Evolutionary conservation across 139 green algal species (phyloP).

Genomic region (Dunaliella primolecta): DNA sequence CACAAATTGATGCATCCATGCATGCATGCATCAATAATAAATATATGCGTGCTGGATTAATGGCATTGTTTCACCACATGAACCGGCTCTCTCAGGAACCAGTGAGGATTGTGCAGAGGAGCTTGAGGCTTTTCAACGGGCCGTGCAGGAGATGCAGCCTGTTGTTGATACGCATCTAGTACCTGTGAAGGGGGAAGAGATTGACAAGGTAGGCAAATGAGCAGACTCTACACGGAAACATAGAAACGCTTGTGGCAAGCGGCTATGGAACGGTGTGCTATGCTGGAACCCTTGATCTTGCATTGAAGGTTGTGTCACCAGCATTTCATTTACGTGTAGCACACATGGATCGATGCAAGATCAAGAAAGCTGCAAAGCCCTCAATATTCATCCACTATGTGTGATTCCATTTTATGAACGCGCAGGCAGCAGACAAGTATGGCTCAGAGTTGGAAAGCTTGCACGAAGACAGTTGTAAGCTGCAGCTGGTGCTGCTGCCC

Average conservation of each 20-base stretch:
- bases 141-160: neutral
- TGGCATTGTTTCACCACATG: too few species aligned
- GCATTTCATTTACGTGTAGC: neutral
- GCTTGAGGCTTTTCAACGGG: neutral
- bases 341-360: too few species aligned
- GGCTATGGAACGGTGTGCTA: neutral
- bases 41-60: too few species aligned
- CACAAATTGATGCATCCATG: too few species aligned
- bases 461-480: neutral
- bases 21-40: too few species aligned
- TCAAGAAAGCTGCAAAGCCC: too few species aligned
- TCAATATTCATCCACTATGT: neutral
- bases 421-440: neutral
- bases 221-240: neutral
- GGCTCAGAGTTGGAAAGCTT: neutral
- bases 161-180: neutral
- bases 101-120: neutral
- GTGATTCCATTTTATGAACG: neutral
- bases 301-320: neutral
- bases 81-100: neutral
- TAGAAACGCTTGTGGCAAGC: neutral
- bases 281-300: neutral
- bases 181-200: neutral
- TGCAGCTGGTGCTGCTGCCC: conserved; percentile 36
- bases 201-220: neutral